Base-by-base conservation (phyloP, 2,329 filamentous ascomycete genomes). In the Aureobasidium vineae region DNA sequence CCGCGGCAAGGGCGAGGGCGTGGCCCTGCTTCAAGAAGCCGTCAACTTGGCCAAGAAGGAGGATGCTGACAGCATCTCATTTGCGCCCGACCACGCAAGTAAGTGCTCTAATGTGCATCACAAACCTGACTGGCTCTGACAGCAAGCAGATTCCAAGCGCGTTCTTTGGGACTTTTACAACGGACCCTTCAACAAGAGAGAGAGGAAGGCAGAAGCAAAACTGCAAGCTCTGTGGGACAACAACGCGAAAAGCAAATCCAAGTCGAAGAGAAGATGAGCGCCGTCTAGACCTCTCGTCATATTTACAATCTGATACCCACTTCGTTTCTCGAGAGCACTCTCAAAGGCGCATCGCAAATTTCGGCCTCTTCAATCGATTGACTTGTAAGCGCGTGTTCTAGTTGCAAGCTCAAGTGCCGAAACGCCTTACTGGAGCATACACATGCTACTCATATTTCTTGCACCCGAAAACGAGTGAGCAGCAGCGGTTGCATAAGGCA, bases 31-130 rank as follows among this genome's bases (percentile, higher is more conserved):
- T 56, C 85, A 89, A 70, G 89, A 90, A 71, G 91, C 90, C 1
- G 87, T 93, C 2, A 82, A 83, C 66, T 76, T 89, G 65, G 88
- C 89, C 68, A 84, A 85, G 71, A 86, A 88, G 76, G 85, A 84
- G 73, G 89, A 89, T 67, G 90, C 90, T 49, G 85, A 85, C 67
- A 87, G 86, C 67, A 80, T 93, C 61, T 86, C 88, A 2, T 96
- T 96, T 75, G 90, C 89, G 7, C 80, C 83, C 63, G 86, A 90
- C 70, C 92, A 96, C 80, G 91, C 90, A 52, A 92, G 94, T 83
- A 86, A 76, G 81, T 81, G 4, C 13, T 23, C 52, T 15, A 8
- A 43, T 26, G 3, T 15, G 16, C 19, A 3, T 38, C 33, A 15
- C 6, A 8, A 6, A 28, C 5, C 50, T 23, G 60, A 38, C 11